Conservation (phyloP, 768 basidiomycete species). For the Daedaleopsis nitida region DNA sequence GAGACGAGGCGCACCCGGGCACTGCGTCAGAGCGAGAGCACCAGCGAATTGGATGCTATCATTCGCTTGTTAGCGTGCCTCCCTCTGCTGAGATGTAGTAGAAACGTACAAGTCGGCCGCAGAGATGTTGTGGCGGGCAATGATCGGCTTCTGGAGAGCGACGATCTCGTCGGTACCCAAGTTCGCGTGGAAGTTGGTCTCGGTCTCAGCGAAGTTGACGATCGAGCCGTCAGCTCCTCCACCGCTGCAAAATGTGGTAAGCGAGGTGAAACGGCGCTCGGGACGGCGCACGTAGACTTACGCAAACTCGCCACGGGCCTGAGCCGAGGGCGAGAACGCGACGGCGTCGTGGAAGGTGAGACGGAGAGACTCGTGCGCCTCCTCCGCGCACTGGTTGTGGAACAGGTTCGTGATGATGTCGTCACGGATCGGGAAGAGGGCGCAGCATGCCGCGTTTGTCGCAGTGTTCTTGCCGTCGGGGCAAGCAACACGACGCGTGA, state of each 20-base stretch:
- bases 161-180: slow-evolving; percentile 44
- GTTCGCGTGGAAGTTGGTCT: slow-evolving; percentile 46
- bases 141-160: slow-evolving; percentile 36
- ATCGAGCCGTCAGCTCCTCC: slow-evolving; percentile 49
- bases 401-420: slow-evolving; percentile 33
- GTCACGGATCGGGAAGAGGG: slow-evolving; percentile 34
- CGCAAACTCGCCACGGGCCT: slow-evolving; percentile 15
- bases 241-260: slow-evolving; percentile 16
- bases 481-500: slow-evolving; percentile 30
- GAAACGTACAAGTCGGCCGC: slow-evolving; percentile 48
- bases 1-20: slow-evolving; percentile 38
- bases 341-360: slow-evolving; percentile 32
- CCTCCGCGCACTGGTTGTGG: slow-evolving; percentile 34
- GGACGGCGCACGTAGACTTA: slow-evolving; percentile 2
- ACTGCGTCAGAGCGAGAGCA: slow-evolving; percentile 37
- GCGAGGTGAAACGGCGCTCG: not conserved
- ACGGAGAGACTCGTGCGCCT: slow-evolving; percentile 32
- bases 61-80: not conserved
- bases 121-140: slow-evolving; percentile 38
- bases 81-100: not conserved
- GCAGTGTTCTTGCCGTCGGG: slow-evolving; percentile 33
- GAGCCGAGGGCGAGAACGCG: slow-evolving; percentile 11
- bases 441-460: slow-evolving; percentile 34
- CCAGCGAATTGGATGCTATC: slow-evolving; percentile 38
- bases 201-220: slow-evolving; percentile 44